phyloP scores from a whole-genome alignment of 1,139 yeast species.

The Insectozyma bohioensis region DNA sequence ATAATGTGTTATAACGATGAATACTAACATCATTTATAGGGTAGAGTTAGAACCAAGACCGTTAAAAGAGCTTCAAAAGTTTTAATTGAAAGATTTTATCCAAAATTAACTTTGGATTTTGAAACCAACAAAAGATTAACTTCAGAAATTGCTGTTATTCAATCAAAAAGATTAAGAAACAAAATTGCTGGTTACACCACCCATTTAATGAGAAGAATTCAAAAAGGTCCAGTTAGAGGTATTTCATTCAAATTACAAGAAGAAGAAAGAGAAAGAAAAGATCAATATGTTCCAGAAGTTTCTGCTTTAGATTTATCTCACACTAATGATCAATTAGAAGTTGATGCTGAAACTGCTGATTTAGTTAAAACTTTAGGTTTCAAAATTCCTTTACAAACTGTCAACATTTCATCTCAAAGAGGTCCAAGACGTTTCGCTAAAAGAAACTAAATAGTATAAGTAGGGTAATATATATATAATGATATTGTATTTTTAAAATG shows the following conservation, averaged over 20 bases:
- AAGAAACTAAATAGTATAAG: slow-evolving; percentile 61
- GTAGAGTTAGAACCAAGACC: slow-evolving; percentile 99
- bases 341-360: slow-evolving; percentile 97
- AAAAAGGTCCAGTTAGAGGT: slow-evolving; percentile 99
- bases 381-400: slow-evolving; percentile 90
- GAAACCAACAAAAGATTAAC: slow-evolving; percentile 99
- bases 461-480: neutral
- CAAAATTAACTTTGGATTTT: slow-evolving; percentile 98
- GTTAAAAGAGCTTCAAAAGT: slow-evolving; percentile 99
- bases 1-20: neutral
- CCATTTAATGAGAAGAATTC: slow-evolving; percentile 99
- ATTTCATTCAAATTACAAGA: slow-evolving; percentile 99
- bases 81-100: slow-evolving; percentile 99
- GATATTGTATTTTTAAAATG: neutral
- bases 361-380: slow-evolving; percentile 95
- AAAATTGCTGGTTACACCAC: slow-evolving; percentile 99
- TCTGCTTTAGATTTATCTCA: slow-evolving; percentile 98
- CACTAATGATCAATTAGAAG: slow-evolving; percentile 95
- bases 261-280: slow-evolving; percentile 99
- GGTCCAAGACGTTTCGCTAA: slow-evolving; percentile 93
- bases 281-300: slow-evolving; percentile 99
- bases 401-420: slow-evolving; percentile 91
- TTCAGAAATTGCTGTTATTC: slow-evolving; percentile 97
- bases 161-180: slow-evolving; percentile 99
- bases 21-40: slow-evolving; percentile 43